Evolutionary conservation across 192 early-diverging fungal genomes (phyloP).

Genomic region (Backusella luteola): DNA sequence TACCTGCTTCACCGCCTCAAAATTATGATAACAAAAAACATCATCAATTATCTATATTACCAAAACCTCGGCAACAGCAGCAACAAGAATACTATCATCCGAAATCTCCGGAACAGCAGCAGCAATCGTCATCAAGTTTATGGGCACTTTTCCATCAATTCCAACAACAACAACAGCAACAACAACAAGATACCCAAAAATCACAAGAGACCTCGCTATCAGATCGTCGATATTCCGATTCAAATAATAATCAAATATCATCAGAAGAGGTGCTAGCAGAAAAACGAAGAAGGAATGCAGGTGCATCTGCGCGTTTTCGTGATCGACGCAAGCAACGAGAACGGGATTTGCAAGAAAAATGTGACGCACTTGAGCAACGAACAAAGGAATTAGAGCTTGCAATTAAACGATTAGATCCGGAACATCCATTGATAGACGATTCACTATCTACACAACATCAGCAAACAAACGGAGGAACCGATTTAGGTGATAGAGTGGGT

Average conservation of each 20-base stretch:
- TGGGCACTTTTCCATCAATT: slow-evolving; percentile 15
- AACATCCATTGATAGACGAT: slow-evolving; percentile 3
- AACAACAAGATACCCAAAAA: not conserved
- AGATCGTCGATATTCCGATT: not conserved
- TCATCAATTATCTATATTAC: not conserved
- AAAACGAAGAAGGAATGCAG: slow-evolving; percentile 60
- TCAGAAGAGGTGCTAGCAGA: slow-evolving; percentile 58
- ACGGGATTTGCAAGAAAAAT: slow-evolving; percentile 52
- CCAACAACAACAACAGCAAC: slow-evolving; percentile 1
- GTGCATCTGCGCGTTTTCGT: slow-evolving; percentile 61
- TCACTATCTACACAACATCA: not conserved
- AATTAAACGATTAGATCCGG: slow-evolving; percentile 12
- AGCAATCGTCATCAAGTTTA: not conserved
- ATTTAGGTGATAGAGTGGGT: slow-evolving; percentile 24
- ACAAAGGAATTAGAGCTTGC: slow-evolving; percentile 34
- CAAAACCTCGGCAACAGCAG: slow-evolving; percentile 3
- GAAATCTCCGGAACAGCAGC: not conserved
- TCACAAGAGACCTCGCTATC: not conserved
- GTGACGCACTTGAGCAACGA: slow-evolving; percentile 45
- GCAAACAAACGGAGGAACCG: not conserved
- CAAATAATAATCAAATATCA: slow-evolving; percentile 14
- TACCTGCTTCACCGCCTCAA: not conserved
- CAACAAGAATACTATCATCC: slow-evolving; percentile 12
- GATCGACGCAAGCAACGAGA: slow-evolving; percentile 65
- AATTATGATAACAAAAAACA: not conserved